phyloP scores from a whole-genome alignment of 2,329 filamentous ascomycete species.

The Thermomyces lanuginosus region DNA sequence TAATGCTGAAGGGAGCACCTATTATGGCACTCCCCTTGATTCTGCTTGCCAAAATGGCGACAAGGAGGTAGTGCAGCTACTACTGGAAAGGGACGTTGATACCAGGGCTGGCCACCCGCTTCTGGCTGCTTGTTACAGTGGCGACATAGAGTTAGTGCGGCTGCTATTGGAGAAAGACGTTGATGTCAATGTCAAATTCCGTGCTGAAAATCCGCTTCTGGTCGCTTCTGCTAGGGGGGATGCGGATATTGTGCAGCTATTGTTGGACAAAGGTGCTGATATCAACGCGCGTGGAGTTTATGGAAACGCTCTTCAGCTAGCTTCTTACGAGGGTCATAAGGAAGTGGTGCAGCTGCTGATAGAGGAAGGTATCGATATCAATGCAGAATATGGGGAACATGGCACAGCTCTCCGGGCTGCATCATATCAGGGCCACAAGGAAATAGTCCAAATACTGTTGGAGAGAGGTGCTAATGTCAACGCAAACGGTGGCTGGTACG shows the following conservation, averaged over 20 bases:
- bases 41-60: slow-evolving; percentile 1
- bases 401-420: slow-evolving; percentile 9
- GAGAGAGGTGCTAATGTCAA: slow-evolving; percentile 13
- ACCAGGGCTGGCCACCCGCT: no score
- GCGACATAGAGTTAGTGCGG: slow-evolving; percentile 8
- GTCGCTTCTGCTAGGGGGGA: slow-evolving; percentile 5
- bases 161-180: slow-evolving; percentile 13
- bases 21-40: not conserved
- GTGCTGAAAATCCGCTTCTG: slow-evolving; percentile 4
- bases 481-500: slow-evolving; percentile 1
- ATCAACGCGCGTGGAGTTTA: slow-evolving; percentile 8
- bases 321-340: slow-evolving; percentile 13
- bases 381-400: slow-evolving; percentile 8
- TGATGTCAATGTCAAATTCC: slow-evolving; percentile 9
- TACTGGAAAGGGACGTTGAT: slow-evolving; percentile 1
- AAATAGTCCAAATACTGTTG: slow-evolving; percentile 11
- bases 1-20: not conserved
- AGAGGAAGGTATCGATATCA: slow-evolving; percentile 12
- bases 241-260: slow-evolving; percentile 9
- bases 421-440: slow-evolving; percentile 5
- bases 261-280: slow-evolving; percentile 13
- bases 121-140: slow-evolving; percentile 7
- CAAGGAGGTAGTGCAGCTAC: not conserved
- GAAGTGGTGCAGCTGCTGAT: slow-evolving; percentile 15
- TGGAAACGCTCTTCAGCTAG: slow-evolving; percentile 14